These are phyloP conservation scores for Mycena kentingensis DNA, from an alignment of 768 basidiomycete genomes.

Conservation along the genomic window DNA sequence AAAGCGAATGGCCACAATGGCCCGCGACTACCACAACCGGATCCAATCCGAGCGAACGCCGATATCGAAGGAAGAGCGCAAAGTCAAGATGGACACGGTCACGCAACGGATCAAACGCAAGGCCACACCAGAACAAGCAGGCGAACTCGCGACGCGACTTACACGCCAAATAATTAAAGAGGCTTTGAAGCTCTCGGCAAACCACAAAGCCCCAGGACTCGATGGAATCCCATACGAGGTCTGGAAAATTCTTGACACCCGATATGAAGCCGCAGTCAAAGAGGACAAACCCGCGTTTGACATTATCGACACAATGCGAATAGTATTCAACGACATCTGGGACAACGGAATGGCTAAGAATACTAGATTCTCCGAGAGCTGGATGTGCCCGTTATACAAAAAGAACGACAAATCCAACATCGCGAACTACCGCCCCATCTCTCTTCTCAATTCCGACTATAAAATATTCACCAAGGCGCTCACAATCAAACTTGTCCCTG, in stretches of 20 bases:
- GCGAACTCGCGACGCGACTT: background rate
- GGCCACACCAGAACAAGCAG: background rate
- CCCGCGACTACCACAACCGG: constrained; percentile 1
- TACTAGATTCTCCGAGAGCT: too few species aligned
- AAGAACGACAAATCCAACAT: too few species aligned
- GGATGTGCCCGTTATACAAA: too few species aligned
- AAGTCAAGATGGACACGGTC: background rate
- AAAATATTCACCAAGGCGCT: too few species aligned
- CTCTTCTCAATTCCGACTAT: too few species aligned
- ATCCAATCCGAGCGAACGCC: constrained; percentile 12
- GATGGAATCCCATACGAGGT: constrained; percentile 21
- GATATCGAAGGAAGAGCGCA: background rate
- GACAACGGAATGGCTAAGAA: too few species aligned
- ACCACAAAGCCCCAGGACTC: background rate
- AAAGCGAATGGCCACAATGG: constrained; percentile 7
- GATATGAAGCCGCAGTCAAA: background rate
- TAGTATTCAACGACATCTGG: too few species aligned
- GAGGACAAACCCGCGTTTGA: background rate
- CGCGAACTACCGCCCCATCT: too few species aligned
- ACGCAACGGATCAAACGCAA: background rate
- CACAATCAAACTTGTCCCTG: too few species aligned
- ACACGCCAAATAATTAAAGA: background rate
- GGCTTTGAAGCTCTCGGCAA: background rate
- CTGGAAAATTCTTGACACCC: background rate
- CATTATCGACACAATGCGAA: too few species aligned